A percentile compares a stretch with the other conserved stretches of the same genome.
Evolutionary conservation across 192 early-diverging fungal genomes (phyloP).

Genomic region (Backusella morwellensis): DNA sequence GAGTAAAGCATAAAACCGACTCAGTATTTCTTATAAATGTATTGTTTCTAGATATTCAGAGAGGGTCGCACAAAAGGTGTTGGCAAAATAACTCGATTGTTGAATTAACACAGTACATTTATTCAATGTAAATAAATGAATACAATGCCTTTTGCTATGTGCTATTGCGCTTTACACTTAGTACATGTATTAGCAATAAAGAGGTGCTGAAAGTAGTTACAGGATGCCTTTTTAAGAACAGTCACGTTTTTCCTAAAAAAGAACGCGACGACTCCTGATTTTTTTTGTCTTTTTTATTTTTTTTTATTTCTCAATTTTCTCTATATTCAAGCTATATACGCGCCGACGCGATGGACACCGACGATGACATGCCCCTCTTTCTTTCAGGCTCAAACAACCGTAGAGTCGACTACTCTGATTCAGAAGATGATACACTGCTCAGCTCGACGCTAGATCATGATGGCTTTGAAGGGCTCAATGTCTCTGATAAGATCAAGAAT

Average conservation of each 20-base stretch:
- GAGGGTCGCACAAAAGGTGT: slow-evolving; percentile 88
- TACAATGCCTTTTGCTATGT: no score
- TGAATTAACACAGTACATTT: slow-evolving; percentile 19
- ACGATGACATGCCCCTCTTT: not conserved
- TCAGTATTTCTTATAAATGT: not conserved
- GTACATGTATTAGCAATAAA: not conserved
- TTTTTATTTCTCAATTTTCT: not conserved
- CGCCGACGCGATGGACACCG: slow-evolving; percentile 1
- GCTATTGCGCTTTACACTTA: no score
- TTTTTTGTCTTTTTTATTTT: not conserved
- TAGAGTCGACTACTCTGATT: slow-evolving; percentile 14
- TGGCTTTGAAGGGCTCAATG: not conserved
- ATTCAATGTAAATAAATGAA: not conserved
- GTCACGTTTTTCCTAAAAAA: not conserved
- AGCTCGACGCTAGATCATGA: not conserved
- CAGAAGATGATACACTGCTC: slow-evolving; percentile 9
- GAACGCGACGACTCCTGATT: not conserved
- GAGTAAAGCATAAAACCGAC: slow-evolving; percentile 27
- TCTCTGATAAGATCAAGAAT: slow-evolving; percentile 14
- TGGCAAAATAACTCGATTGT: slow-evolving; percentile 71
- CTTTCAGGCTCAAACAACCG: not conserved
- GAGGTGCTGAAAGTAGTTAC: no score
- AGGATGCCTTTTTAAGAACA: not conserved
- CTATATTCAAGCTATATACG: not conserved
- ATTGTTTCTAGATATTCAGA: slow-evolving; percentile 56